Base-by-base conservation (phyloP, 805 yeast genomes). In the Saturnispora diversa region DNA sequence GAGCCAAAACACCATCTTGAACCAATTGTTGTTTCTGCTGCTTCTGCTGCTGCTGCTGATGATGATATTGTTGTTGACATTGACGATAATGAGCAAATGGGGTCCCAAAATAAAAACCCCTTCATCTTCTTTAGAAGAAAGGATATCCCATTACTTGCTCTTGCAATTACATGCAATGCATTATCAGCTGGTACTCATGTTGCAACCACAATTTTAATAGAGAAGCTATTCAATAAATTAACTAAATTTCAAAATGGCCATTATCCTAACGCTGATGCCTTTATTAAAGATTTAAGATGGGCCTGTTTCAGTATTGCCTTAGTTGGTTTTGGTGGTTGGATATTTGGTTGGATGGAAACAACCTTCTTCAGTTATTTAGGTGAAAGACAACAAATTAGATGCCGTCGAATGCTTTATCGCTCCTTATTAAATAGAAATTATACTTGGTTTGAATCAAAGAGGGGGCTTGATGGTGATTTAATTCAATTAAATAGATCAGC, bases 401-500 rank as follows among this genome's bases (percentile, higher is more conserved):
- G 80, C 0, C 65, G 95, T 43, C 37, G 46, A 2, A 37, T 45
- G 3, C 44, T 85, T 4, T 70, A 72, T 36, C 37, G 50, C 1
- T 62, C 70, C 1, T 59, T 81, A 21, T 45, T 84, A 13, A 49
- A 55, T 16, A 66, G 70, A 44, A 62, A 72, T 0, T 52, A 75
- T 23, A 58, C 61, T 15, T 84, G 92, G 92, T 77, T 72, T 51
- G 94, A 85, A 42, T 50, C 54, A 1, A 69, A 70, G 40, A 68
- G 70, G 38, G 72, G 75, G 29, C 48, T 80, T 1, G 66, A 75
- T 49, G 95, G 95, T 7, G 72, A 74, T 17, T 51, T 81, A 11
- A 66, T 79, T 6, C 87, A 78, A 53, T 58, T 75, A 6, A 80
- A 80, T 60, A 59, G 94, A 50, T 75, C 87, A 53, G 65, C 83